Evolutionary conservation across 2,329 filamentous ascomycete species (phyloP).

Genomic region (Pyrenochaeta sp.): DNA sequence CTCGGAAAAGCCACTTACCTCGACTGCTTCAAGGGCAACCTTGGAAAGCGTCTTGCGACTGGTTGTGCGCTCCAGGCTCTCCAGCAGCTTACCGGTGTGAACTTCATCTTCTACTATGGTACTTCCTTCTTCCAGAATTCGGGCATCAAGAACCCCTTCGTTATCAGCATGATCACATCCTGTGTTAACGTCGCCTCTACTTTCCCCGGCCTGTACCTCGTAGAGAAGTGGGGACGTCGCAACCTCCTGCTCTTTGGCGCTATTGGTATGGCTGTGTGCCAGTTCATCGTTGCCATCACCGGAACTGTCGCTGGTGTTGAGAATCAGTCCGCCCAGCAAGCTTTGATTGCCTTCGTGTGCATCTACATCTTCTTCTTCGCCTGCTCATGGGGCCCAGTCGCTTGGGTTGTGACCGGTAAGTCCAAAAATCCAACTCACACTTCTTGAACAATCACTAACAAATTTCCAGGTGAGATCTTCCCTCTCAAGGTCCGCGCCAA

Average conservation of each 20-base stretch:
- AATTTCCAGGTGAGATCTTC: slow-evolving; percentile 54
- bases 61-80: slow-evolving; percentile 79
- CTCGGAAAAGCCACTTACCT: slow-evolving; percentile 57
- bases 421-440: too few species aligned
- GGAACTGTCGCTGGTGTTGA: slow-evolving; percentile 47
- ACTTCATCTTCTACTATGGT: slow-evolving; percentile 55
- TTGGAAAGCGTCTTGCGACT: slow-evolving; percentile 70
- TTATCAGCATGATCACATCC: slow-evolving; percentile 76
- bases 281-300: slow-evolving; percentile 52
- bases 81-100: slow-evolving; percentile 71
- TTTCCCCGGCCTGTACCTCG: slow-evolving; percentile 75
- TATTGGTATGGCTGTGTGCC: slow-evolving; percentile 68
- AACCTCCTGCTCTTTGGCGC: slow-evolving; percentile 77
- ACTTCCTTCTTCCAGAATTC: slow-evolving; percentile 51
- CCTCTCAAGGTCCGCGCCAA: slow-evolving; percentile 57
- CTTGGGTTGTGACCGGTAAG: slow-evolving; percentile 67
- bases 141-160: slow-evolving; percentile 61
- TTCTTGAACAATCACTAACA: too few species aligned
- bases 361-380: slow-evolving; percentile 85
- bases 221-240: slow-evolving; percentile 80
- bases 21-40: slow-evolving; percentile 56
- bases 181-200: slow-evolving; percentile 80
- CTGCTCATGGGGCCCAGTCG: slow-evolving; percentile 77
- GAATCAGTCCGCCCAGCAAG: slow-evolving; percentile 48
- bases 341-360: slow-evolving; percentile 59